Evolutionary conservation across 768 basidiomycete species (phyloP).

Genomic region (Kondoa malvinella): DNA sequence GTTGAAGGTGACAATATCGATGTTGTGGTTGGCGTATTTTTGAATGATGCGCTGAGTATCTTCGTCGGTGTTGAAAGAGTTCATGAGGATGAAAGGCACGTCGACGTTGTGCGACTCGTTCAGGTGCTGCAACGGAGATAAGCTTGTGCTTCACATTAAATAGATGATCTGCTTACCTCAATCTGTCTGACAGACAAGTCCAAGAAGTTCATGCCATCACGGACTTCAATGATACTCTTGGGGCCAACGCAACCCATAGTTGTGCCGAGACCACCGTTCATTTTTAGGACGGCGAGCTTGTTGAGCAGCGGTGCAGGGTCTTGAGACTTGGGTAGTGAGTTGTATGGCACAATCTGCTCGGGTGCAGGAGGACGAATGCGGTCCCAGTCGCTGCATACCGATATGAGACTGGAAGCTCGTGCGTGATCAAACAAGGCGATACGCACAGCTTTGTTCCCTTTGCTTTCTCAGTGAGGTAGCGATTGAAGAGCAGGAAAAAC

Average conservation of each 20-base stretch:
- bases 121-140: slow-evolving; percentile 42
- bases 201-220: slow-evolving; percentile 65
- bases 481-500: slow-evolving; percentile 90
- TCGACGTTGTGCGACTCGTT: slow-evolving; percentile 69
- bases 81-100: slow-evolving; percentile 96
- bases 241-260: slow-evolving; percentile 44
- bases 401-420: not conserved
- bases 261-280: slow-evolving; percentile 47
- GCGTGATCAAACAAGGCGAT: not conserved
- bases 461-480: slow-evolving; percentile 76
- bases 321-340: slow-evolving; percentile 44
- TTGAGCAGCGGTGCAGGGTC: slow-evolving; percentile 50
- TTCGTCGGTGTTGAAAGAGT: slow-evolving; percentile 94
- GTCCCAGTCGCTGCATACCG: slow-evolving; percentile 54
- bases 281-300: slow-evolving; percentile 88
- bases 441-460: slow-evolving; percentile 69
- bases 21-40: slow-evolving; percentile 86
- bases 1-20: slow-evolving; percentile 49
- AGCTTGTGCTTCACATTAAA: no score
- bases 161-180: slow-evolving; percentile 37
- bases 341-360: slow-evolving; percentile 72
- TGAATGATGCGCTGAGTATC: slow-evolving; percentile 92
- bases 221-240: slow-evolving; percentile 86
- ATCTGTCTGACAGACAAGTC: slow-evolving; percentile 88
- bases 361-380: slow-evolving; percentile 69